Evolutionary conservation across 2,329 filamentous ascomycete genomes (phyloP).

Genomic region (Cladosporium colombiae): DNA sequence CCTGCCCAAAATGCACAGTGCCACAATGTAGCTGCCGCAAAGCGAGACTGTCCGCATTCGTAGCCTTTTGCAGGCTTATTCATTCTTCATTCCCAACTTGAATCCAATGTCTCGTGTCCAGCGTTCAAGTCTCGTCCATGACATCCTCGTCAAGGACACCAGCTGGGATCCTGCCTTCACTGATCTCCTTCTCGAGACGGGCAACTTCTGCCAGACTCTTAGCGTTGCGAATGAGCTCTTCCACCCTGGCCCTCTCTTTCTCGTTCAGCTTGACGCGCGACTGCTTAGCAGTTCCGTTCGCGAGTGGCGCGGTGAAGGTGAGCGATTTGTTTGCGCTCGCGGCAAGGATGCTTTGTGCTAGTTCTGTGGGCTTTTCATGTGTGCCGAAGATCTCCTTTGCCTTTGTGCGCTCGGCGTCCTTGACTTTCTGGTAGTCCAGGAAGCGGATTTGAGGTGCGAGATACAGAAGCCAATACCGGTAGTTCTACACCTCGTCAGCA

Average conservation of each 20-base stretch:
- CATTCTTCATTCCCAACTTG: not conserved
- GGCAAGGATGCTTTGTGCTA: slow-evolving; percentile 82
- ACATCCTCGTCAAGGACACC: slow-evolving; percentile 33
- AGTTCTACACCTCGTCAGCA: slow-evolving; percentile 61
- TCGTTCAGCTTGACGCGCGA: slow-evolving; percentile 66
- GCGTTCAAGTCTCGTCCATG: slow-evolving; percentile 38
- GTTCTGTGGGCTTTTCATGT: slow-evolving; percentile 66
- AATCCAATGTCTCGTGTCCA: not conserved
- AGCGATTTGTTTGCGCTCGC: slow-evolving; percentile 78
- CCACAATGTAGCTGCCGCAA: not conserved
- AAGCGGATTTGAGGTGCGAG: slow-evolving; percentile 81
- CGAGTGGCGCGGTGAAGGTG: slow-evolving; percentile 48
- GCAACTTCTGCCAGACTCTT: slow-evolving; percentile 89
- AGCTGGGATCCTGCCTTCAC: slow-evolving; percentile 78
- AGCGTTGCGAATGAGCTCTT: slow-evolving; percentile 84
- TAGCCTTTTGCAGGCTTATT: slow-evolving; percentile 4
- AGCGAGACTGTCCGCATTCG: not conserved
- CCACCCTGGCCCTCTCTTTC: slow-evolving; percentile 79
- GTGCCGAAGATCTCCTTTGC: slow-evolving; percentile 84
- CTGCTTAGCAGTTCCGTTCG: slow-evolving; percentile 41
- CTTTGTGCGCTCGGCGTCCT: slow-evolving; percentile 75
- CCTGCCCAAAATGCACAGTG: not conserved
- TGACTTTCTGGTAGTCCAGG: slow-evolving; percentile 90
- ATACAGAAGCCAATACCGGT: slow-evolving; percentile 90
- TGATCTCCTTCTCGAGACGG: slow-evolving; percentile 84